These are phyloP conservation scores for Cercospora nicotianae DNA, from an alignment of 2,329 filamentous ascomycete species.

Conservation along the genomic window DNA sequence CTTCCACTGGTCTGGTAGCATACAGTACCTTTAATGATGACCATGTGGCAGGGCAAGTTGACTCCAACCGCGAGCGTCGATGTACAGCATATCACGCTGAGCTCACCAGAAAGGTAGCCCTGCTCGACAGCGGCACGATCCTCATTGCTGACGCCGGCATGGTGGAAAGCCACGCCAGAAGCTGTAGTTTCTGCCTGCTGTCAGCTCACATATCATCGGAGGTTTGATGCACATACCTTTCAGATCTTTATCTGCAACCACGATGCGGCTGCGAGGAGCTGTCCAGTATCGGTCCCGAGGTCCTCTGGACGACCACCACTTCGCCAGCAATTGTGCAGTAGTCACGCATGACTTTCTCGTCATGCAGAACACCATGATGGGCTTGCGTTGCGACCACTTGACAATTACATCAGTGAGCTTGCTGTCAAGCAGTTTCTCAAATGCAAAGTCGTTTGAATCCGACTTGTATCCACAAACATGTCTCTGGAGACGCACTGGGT, in stretches of 20 bases:
- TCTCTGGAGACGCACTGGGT: conserved; percentile 74
- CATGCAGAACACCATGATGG: conserved; percentile 80
- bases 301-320: conserved; percentile 60
- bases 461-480: conserved; percentile 71
- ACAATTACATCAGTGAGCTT: conserved; percentile 66
- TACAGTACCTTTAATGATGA: conserved; percentile 78
- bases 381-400: conserved; percentile 68
- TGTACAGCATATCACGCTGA: conserved; percentile 82
- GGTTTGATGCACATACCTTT: conserved; percentile 46
- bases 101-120: conserved; percentile 67
- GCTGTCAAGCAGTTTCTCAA: conserved; percentile 68
- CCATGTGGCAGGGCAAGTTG: conserved; percentile 64
- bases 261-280: conserved; percentile 53
- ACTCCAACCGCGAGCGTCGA: conserved; percentile 82
- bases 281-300: conserved; percentile 63
- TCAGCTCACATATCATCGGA: background rate
- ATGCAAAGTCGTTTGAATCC: conserved; percentile 69
- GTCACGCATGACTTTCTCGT: conserved; percentile 68
- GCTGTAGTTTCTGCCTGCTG: background rate
- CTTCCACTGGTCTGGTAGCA: conserved; percentile 55
- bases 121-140: conserved; percentile 69
- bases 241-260: conserved; percentile 61
- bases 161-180: conserved; percentile 75
- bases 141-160: conserved; percentile 67
- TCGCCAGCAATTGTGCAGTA: conserved; percentile 67